Evolutionary conservation across 2,329 filamentous ascomycete species (phyloP).

Genomic region (Orbilia oligospora): DNA sequence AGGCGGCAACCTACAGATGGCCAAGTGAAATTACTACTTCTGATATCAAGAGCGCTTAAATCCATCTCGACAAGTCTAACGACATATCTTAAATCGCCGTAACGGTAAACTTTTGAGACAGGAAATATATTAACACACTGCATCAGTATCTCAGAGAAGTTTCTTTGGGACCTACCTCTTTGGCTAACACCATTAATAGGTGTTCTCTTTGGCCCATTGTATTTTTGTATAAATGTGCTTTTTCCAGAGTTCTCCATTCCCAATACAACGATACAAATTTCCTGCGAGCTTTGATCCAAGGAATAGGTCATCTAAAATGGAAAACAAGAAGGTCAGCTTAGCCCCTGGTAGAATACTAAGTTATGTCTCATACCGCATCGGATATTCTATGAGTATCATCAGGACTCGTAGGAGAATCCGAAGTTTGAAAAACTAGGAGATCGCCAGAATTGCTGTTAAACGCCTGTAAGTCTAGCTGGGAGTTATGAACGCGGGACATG

Average conservation of each 20-base stretch:
- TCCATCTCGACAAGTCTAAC: conserved; percentile 78
- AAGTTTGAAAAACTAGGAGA: conserved; percentile 45
- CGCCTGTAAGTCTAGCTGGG: conserved; percentile 56
- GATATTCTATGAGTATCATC: conserved; percentile 35
- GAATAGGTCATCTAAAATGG: conserved; percentile 57
- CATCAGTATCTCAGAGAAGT: not conserved
- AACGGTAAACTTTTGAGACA: conserved; percentile 46
- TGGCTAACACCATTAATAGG: conserved; percentile 60
- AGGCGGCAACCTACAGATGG: conserved; percentile 63
- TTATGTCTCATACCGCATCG: conserved; percentile 31
- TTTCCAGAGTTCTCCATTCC: conserved; percentile 78
- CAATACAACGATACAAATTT: conserved; percentile 74
- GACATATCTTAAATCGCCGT: conserved; percentile 57
- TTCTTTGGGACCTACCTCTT: conserved; percentile 35
- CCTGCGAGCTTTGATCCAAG: conserved; percentile 59
- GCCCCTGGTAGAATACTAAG: not conserved
- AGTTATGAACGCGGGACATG: conserved; percentile 56
- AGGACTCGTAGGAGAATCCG: conserved; percentile 30
- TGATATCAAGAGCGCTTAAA: conserved; percentile 76
- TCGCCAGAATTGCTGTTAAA: conserved; percentile 47
- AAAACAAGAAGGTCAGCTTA: conserved; percentile 5
- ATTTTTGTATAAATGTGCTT: conserved; percentile 76
- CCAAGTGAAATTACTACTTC: conserved; percentile 72
- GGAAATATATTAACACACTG: conserved; percentile 14
- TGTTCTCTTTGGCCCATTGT: conserved; percentile 53